These are phyloP conservation scores for Pichia sp. DNA, from an alignment of 1,139 yeast species.

Conservation along the genomic window DNA sequence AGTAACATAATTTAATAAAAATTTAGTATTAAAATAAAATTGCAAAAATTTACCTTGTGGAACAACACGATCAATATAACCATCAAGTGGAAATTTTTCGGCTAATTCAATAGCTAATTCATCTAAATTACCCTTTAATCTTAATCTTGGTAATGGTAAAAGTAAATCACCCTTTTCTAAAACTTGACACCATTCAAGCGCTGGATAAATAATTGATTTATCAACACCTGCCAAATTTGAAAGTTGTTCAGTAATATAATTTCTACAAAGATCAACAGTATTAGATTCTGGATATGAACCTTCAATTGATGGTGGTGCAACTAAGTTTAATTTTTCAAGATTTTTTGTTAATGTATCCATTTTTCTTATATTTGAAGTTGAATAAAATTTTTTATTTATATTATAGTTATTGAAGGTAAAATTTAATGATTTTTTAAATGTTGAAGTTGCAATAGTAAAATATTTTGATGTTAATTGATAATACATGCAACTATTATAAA, in stretches of 20 bases:
- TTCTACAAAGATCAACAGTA: conserved; percentile 78
- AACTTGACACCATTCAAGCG: conserved; percentile 82
- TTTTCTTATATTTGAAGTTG: conserved; percentile 14
- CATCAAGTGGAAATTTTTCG: conserved; percentile 56
- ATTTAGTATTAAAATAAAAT: conserved; percentile 67
- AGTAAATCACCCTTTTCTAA: conserved; percentile 90
- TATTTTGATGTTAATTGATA: conserved; percentile 1
- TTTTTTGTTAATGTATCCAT: conserved; percentile 26
- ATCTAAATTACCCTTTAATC: conserved; percentile 69
- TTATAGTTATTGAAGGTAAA: too few relatives aligned
- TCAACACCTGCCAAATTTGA: conserved; percentile 69
- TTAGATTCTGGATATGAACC: conserved; percentile 67
- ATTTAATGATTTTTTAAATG: background rate
- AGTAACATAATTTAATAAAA: conserved; percentile 63
- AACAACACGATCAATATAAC: conserved; percentile 60
- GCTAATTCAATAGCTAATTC: conserved; percentile 86
- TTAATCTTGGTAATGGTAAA: conserved; percentile 87
- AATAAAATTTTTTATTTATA: background rate
- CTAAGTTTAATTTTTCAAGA: conserved; percentile 29
- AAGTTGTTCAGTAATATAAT: conserved; percentile 78
- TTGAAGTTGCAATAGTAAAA: conserved; percentile 2
- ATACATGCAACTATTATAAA: conserved; percentile 3
- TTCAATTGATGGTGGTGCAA: conserved; percentile 32
- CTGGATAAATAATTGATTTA: conserved; percentile 63
- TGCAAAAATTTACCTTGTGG: conserved; percentile 92